A percentile compares a stretch with the other conserved stretches of the same genome.
Evolutionary conservation across 306 rosid genomes (phyloP).

Genomic region (Cyamopsis tetragonoloba): DNA sequence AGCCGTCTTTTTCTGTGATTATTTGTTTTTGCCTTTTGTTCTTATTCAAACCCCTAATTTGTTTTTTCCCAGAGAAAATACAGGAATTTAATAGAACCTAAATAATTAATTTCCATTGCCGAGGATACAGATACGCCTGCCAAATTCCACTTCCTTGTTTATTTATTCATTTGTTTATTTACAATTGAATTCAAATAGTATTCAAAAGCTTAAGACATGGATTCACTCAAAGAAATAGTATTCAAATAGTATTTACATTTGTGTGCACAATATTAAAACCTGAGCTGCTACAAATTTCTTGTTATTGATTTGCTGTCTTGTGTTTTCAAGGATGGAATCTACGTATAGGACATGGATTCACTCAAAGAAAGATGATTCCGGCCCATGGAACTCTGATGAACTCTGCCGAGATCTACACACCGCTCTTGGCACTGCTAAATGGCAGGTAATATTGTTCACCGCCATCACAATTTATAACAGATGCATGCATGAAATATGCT

Average conservation of each 20-base stretch:
- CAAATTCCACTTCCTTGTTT: background rate
- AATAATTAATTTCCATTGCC: background rate
- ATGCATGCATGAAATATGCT: background rate
- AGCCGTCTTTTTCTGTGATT: too few relatives aligned
- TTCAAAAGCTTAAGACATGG: background rate
- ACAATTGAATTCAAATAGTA: background rate
- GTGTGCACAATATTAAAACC: background rate
- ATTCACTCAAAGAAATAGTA: too few relatives aligned
- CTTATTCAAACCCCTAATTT: background rate
- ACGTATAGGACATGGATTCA: slow-evolving; percentile 75
- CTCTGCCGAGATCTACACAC: slow-evolving; percentile 74
- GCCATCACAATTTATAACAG: background rate
- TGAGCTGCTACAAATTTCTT: background rate
- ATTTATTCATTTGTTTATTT: background rate
- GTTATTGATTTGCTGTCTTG: slow-evolving; percentile 16
- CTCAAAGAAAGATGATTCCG: slow-evolving; percentile 48
- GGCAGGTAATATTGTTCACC: slow-evolving; percentile 70
- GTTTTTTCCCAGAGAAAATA: too few relatives aligned
- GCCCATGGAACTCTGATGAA: slow-evolving; percentile 64
- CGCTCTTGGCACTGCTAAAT: slow-evolving; percentile 87
- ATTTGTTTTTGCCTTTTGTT: background rate
- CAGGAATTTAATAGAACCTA: too few relatives aligned
- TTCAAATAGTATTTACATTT: background rate
- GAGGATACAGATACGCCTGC: background rate
- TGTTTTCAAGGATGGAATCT: slow-evolving; percentile 78